A percentile compares a stretch with the other conserved stretches of the same genome.
phyloP scores from a whole-genome alignment of 345 rosid species.

The Bruguiera gymnorhiza region DNA sequence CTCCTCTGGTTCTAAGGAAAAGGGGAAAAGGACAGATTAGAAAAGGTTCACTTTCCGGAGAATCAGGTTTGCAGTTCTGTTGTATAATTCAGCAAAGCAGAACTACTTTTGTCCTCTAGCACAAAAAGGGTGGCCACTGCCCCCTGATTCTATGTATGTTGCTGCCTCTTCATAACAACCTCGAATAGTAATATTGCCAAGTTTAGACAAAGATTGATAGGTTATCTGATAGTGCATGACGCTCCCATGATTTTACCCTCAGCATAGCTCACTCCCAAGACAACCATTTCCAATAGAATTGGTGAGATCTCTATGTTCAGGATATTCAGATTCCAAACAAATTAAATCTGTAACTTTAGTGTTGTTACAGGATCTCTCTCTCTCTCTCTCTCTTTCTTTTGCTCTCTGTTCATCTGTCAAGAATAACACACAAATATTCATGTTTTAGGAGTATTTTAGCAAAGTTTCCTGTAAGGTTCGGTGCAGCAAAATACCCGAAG shows the following conservation, averaged over 20 bases:
- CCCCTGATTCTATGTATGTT: background rate
- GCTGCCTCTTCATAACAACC: background rate
- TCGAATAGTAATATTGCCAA: background rate
- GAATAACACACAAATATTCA: no score
- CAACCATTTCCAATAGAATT: background rate
- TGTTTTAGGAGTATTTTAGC: no score
- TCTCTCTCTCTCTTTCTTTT: no score
- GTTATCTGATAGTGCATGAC: background rate
- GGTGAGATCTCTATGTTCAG: background rate
- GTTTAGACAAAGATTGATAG: background rate
- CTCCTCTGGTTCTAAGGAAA: background rate
- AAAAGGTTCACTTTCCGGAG: background rate
- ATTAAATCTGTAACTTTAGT: background rate
- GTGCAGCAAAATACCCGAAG: background rate
- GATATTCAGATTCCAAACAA: background rate
- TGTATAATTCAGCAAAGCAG: background rate
- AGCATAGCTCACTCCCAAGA: background rate
- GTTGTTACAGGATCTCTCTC: no score
- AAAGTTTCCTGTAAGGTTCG: background rate
- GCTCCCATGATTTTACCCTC: background rate
- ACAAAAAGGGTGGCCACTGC: background rate
- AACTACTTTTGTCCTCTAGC: background rate
- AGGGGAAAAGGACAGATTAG: background rate
- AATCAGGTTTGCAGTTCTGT: background rate
- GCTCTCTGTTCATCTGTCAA: no score